A percentile compares a stretch with the other conserved stretches of the same genome.
These are phyloP conservation scores for Candida tropicalis DNA, from an alignment of 1,139 yeast species.

Conservation along the genomic window DNA sequence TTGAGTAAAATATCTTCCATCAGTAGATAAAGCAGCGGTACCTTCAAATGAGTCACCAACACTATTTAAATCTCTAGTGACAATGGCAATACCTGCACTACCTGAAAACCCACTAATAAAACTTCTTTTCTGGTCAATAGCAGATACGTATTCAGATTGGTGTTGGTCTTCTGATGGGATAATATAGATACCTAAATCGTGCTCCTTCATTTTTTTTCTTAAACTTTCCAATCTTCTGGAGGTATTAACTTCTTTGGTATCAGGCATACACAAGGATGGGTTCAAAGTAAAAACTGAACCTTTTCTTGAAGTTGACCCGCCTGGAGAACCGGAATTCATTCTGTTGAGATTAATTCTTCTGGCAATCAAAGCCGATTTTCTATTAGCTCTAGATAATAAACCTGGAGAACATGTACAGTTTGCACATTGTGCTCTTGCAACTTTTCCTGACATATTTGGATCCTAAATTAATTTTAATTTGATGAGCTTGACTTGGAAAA, in stretches of 20 bases:
- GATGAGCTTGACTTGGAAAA: neutral
- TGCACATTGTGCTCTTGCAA: constrained; percentile 54
- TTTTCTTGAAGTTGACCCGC: constrained; percentile 31
- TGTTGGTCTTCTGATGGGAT: constrained; percentile 95
- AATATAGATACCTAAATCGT: constrained; percentile 74
- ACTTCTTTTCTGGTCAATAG: constrained; percentile 79
- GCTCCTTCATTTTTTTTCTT: constrained; percentile 64
- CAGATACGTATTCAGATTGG: constrained; percentile 85
- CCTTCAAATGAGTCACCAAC: constrained; percentile 63
- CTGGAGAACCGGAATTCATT: constrained; percentile 20
- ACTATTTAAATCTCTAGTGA: constrained; percentile 70
- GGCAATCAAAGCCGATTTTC: constrained; percentile 55
- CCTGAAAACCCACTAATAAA: constrained; percentile 93
- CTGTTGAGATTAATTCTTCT: constrained; percentile 48
- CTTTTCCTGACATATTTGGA: constrained; percentile 27
- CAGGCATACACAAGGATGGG: constrained; percentile 48
- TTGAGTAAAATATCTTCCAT: constrained; percentile 92
- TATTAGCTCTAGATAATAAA: constrained; percentile 62
- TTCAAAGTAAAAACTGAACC: constrained; percentile 54
- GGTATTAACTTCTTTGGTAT: constrained; percentile 55
- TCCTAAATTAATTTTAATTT: neutral
- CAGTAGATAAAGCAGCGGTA: constrained; percentile 84
- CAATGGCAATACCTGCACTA: constrained; percentile 90
- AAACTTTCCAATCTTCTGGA: constrained; percentile 61
- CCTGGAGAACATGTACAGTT: constrained; percentile 88